Evolutionary conservation across 805 yeast species (phyloP).

Genomic region (Metschnikowia lachancei): DNA sequence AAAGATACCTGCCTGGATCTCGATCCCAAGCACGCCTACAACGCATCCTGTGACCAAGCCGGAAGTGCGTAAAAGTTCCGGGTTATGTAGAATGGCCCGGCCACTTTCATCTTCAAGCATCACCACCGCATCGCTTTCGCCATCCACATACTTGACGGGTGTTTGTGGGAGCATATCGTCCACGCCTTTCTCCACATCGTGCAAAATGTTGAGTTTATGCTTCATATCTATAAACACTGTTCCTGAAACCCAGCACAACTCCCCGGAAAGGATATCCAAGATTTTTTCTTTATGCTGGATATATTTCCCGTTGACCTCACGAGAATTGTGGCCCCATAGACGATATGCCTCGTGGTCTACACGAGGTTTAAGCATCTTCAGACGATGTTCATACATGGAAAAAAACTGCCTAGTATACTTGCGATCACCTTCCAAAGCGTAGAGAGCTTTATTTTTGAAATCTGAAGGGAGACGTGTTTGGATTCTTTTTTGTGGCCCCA

Average conservation of each 20-base stretch:
- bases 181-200: slow-evolving; percentile 65
- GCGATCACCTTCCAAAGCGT: slow-evolving; percentile 23
- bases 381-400: slow-evolving; percentile 43
- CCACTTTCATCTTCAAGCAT: slow-evolving; percentile 94
- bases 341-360: slow-evolving; percentile 30
- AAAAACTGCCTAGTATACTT: slow-evolving; percentile 41
- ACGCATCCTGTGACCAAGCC: slow-evolving; percentile 87
- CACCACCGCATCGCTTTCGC: slow-evolving; percentile 51
- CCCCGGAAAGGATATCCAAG: slow-evolving; percentile 60
- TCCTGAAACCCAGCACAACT: slow-evolving; percentile 80
- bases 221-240: slow-evolving; percentile 82
- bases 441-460: slow-evolving; percentile 21
- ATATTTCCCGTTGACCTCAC: slow-evolving; percentile 31
- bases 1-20: slow-evolving; percentile 77
- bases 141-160: slow-evolving; percentile 34
- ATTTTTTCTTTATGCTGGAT: slow-evolving; percentile 38
- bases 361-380: slow-evolving; percentile 32
- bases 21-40: slow-evolving; percentile 83
- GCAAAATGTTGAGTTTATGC: slow-evolving; percentile 78
- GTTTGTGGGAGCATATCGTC: slow-evolving; percentile 49
- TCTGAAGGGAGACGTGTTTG: slow-evolving; percentile 2
- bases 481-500: neutral
- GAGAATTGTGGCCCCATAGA: slow-evolving; percentile 55
- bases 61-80: slow-evolving; percentile 49
- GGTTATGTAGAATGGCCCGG: slow-evolving; percentile 67